These are phyloP conservation scores for Arthrobotrys conoides DNA, from an alignment of 2,329 filamentous ascomycete genomes.

Conservation along the genomic window DNA sequence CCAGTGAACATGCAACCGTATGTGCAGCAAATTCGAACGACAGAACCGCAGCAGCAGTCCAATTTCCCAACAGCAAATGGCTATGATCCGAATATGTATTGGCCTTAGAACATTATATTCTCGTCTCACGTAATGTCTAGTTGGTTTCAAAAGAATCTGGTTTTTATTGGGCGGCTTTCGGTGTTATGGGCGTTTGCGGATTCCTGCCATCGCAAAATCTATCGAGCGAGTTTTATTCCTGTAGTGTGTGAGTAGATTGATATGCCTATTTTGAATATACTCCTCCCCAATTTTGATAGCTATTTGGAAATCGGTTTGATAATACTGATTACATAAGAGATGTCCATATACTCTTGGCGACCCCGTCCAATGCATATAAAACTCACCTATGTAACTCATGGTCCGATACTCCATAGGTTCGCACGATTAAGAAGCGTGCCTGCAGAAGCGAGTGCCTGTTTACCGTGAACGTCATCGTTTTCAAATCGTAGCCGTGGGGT, in stretches of 20 bases:
- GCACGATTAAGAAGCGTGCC: neutral
- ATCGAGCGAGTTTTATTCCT: neutral
- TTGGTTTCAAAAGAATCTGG: neutral
- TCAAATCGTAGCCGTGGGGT: constrained; percentile 5
- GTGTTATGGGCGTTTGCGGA: constrained; percentile 18
- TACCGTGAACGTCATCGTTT: constrained; percentile 5
- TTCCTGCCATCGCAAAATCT: neutral
- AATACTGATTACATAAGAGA: constrained; percentile 15
- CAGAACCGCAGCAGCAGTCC: constrained; percentile 37
- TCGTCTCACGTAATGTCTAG: neutral
- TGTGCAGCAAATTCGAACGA: constrained; percentile 40
- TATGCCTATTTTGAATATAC: constrained; percentile 5
- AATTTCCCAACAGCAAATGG: constrained; percentile 19
- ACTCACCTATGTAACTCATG: neutral
- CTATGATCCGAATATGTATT: constrained; percentile 47
- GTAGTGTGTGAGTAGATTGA: constrained; percentile 13
- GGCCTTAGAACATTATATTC: constrained; percentile 24
- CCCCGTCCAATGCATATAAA: neutral
- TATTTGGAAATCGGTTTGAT: neutral
- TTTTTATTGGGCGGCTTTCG: neutral
- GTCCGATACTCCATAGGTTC: neutral
- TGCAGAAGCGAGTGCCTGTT: neutral
- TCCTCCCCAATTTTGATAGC: neutral
- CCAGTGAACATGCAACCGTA: constrained; percentile 46
- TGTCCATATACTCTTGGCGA: constrained; percentile 3